Base-by-base conservation (phyloP, 345 rosid genomes). In the Firmiana major region DNA sequence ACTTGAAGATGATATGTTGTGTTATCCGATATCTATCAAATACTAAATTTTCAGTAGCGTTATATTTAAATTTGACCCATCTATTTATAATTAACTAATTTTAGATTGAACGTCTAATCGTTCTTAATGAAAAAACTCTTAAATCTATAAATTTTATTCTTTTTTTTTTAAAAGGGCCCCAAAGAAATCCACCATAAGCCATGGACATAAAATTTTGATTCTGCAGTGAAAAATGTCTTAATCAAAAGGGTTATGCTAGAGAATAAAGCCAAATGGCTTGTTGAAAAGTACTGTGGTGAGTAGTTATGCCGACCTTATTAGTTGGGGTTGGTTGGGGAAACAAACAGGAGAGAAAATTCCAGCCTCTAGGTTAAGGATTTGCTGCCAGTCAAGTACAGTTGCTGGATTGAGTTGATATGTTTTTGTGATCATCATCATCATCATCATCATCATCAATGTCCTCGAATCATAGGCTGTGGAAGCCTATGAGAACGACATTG, bases 381-480 rank as follows among this genome's bases (percentile, higher is more conserved):
- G 24, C 60, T 19, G 31, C 6, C 63, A 58, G 28, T 4, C 63
- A 22, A 58, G 15, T 58, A 9, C 5, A 9, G 28, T 21, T 28
- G 31, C 62, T 57, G 28, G 13, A 57, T 57, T 9, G 62, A 57
- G 62, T 5, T 57, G 28, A 55, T n/a, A 7, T n/a, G 1, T 55
- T 55, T n/a, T 55, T 55, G 4, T n/a, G 4, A 57, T 57, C 28
- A 57, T 54, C 24, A 54, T 54, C 59, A n/a, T 54, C 59, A 54
- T n/a, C n/a, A 57, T 57, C 28, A 57, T 54, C 24, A 54, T 54
- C 59, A n/a, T 54, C 59, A 54, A 19, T 9, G 1, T 57, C 62
- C 28, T 57, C 5, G 28, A 21, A 22, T 58, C 31, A 9, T 9
- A 21, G 17, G 54, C 77, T 79, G 81, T 80, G 83, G 77, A 80